Evolutionary conservation across 1,284 basidiomycete species (phyloP), one percentile per base, ranked within the genome.

Genomic region (Vanrija sp.): DNA sequence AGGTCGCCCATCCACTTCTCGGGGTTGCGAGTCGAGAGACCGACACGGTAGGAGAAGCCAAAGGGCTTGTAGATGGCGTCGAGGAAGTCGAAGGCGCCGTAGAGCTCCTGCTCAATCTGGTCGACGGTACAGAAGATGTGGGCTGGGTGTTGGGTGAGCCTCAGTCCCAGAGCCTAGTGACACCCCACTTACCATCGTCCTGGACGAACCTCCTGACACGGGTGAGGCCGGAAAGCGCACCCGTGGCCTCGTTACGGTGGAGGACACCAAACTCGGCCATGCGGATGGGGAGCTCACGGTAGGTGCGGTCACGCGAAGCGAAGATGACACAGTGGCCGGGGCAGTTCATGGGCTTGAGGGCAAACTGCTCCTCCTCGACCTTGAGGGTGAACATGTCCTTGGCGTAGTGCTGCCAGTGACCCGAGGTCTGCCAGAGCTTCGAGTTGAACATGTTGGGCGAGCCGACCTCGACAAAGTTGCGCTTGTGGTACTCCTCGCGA

Each of bases 251-350:
- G 69, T 98, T 99, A 57, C 96, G 81, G 76, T 98, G 96, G 55
- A 98, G 82, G 57, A 98, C 92, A 68, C 96, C 96, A 70, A 99
- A 99, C 73, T 99, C 96, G 16, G 96, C 96, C 85, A 97, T 89
- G 19, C 96, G 85, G 62, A 99, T 85, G 3, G 96, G 96, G 19
- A 98, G 81, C 76, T 99, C 96, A 74, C 88, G 89, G 80, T 98
- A 98, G 57, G 86, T 88, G 58, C 96, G 85, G 75, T 98, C 95
- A 59, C 90, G 83, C 18, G 89, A 87, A 75, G 92, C 95, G 70
- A 98, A 99, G 69, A 98, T 91, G 56, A 98, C 78, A 74, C 90
- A 94, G 76, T 98, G 96, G 9, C 95, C 95, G 0, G 96, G 96
- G 74, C 96, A 98, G 77, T 99, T 99, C 96, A 99, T 99, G 18